Evolutionary conservation across 2,329 filamentous ascomycete species (phyloP), one percentile per base, ranked within the genome.

Genomic region (Beauveria brongniartii): DNA sequence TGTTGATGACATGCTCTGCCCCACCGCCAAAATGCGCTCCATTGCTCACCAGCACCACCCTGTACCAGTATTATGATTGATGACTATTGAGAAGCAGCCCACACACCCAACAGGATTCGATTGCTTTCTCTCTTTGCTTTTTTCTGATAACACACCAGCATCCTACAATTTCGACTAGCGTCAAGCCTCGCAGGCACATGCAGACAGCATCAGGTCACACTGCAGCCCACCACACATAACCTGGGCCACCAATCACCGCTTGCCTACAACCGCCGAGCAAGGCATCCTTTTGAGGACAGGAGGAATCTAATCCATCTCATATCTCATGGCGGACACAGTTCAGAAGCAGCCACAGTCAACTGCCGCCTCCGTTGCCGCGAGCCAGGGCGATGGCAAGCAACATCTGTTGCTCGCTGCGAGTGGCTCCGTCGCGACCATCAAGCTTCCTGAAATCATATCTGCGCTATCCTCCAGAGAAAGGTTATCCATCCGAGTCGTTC

Each of bases 361-460:
- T 3, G 71, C 74, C 0, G 69, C 69, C 50, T 67, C 65, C 0
- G 73, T 77, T 18, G 69, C 73, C 3, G 62, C 65, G 20, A 67
- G 73, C 4, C 67, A 70, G 20, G 63, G 63, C 34, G 77, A 79
- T 55, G 73, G 73, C 64, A 78, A 78, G 62, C 68, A 67, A 14
- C 77, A 79, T 59, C 67, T 79, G 14, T 68, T 79, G 1, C 70
- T 79, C 6, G 76, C 77, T 0, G 75, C 75, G 5, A 64, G 64
- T 7, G 76, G 78, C 30, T 80, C 89, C 1, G 91, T 96, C n/a
- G 92, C 92, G 16, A 91, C 90, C 7, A 96, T 96, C 69, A 97
- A 97, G 71, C 77, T 91, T 3, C 85, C 85, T 1, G 77, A 82
- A 44, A 90, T 92, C 65, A 78, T 88, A 62, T 69, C 75, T 20